Conservation (phyloP, 768 basidiomycete species). For the Mrakia hoshinonis region DNA sequence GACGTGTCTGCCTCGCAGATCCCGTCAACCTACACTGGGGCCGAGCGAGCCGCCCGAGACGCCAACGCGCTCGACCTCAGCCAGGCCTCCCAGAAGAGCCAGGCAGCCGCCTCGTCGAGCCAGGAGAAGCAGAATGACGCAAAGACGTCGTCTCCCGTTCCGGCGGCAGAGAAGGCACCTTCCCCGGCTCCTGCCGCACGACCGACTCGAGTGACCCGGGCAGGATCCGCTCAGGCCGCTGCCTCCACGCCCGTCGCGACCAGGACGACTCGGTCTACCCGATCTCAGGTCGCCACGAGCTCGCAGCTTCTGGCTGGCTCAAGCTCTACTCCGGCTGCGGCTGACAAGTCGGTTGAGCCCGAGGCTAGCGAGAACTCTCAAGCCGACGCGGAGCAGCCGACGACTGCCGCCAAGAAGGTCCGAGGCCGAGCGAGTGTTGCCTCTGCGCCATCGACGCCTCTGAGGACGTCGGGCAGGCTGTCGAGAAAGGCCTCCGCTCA, state of each 20-base stretch:
- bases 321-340: not conserved
- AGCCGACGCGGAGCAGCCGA: not conserved
- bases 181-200: not conserved
- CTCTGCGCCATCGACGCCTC: not conserved
- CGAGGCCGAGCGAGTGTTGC: not conserved
- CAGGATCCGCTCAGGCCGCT: too few relatives aligned
- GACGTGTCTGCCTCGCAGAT: not conserved
- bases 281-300: not conserved
- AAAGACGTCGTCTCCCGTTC: not conserved
- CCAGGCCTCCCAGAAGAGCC: not conserved
- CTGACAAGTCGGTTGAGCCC: not conserved
- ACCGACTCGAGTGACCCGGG: not conserved
- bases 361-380: not conserved
- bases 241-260: too few relatives aligned
- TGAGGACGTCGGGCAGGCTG: not conserved
- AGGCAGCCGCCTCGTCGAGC: not conserved
- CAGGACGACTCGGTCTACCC: not conserved
- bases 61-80: slow-evolving; percentile 10
- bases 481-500: slow-evolving; percentile 10
- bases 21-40: not conserved
- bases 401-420: not conserved
- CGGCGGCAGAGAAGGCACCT: not conserved
- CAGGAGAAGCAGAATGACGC: not conserved
- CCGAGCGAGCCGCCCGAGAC: slow-evolving; percentile 2
- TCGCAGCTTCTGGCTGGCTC: not conserved